These are phyloP conservation scores for Cystobasidium tubakii DNA, from an alignment of 768 basidiomycete species.

Conservation along the genomic window DNA sequence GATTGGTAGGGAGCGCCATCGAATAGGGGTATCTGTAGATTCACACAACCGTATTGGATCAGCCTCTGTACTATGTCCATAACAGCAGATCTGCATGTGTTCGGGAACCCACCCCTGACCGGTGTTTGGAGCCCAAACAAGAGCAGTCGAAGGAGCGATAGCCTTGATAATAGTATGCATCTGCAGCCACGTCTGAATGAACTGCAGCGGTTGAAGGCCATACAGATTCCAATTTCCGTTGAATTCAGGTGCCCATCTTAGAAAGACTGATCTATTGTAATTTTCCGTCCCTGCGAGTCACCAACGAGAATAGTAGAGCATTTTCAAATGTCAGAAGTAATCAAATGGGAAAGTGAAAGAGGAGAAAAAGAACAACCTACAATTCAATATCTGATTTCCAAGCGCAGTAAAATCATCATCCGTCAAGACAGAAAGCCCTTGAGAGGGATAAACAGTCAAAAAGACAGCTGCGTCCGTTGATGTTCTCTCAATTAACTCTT, in stretches of 20 bases:
- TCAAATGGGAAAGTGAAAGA: too few relatives aligned
- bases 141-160: conserved; percentile 42
- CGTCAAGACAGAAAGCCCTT: conserved; percentile 39
- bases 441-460: conserved; percentile 46
- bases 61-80: not conserved
- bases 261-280: conserved; percentile 44
- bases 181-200: conserved; percentile 1
- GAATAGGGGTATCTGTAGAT: conserved; percentile 44
- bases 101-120: conserved; percentile 25
- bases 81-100: not conserved
- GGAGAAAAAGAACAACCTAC: conserved; percentile 18
- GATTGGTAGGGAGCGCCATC: not conserved
- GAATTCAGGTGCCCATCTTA: conserved; percentile 48
- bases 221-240: conserved; percentile 44
- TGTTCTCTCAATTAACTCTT: conserved; percentile 43
- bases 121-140: conserved; percentile 48
- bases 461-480: conserved; percentile 46
- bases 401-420: conserved; percentile 42
- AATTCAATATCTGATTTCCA: conserved; percentile 44
- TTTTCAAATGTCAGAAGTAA: too few relatives aligned
- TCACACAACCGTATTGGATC: too few relatives aligned
- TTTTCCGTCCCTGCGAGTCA: conserved; percentile 39
- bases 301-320: too few relatives aligned
- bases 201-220: conserved; percentile 35
- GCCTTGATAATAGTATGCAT: conserved; percentile 44